Base-by-base conservation (phyloP, 305 asterid genomes). In the Fraxinus sp. region DNA sequence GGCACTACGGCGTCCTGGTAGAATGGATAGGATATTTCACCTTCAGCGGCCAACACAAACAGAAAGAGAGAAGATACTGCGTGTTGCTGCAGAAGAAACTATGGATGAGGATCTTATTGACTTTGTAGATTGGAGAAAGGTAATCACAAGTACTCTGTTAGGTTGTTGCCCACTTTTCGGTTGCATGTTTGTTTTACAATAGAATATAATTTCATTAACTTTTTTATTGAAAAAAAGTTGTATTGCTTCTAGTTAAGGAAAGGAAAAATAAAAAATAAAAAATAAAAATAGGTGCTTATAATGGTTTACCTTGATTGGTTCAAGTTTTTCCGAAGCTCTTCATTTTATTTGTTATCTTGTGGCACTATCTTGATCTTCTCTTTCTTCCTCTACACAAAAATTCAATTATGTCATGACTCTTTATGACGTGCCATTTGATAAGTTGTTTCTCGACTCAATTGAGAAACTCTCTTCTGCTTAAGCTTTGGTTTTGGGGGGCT, bases 11-110 rank as follows among this genome's bases (percentile, higher is more conserved):
- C 99, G 99, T 81, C 99, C 99, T 83, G 98, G 98, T 79, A 89
- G 99, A 85, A 97, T 97, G 98, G 99, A 97, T 88, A 95, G 99
- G 87, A 90, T 95, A 85, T 93, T 97, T 90, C 93, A 91, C 89
- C 98, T 97, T 87, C 99, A 97, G 74, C 91, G 87, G 22, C 98
- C 97, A 77, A 95, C 96, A 78, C 96, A 91, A 87, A 84, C 87
- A 59, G 99, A 97, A 90, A 90, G 98, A 87, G 98, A 97, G 87
- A 91, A 87, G 87, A 95, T 97, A 78, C 92, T 97, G 33, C 87
- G 32, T 33, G 76, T 84, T 86, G 91, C 98, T 86, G 98, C 98
- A 33, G 92, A 90, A 87, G 95, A 92, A 91, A 92, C 96, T 57
- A 97, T 97, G 97, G 99, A 97, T 83, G 91, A 87, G 90, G 95